Percentiles rank a stretch among this genome's conserved stretches.
These are phyloP conservation scores for Hypericum perforatum DNA, from an alignment of 345 rosid genomes.

Conservation along the genomic window DNA sequence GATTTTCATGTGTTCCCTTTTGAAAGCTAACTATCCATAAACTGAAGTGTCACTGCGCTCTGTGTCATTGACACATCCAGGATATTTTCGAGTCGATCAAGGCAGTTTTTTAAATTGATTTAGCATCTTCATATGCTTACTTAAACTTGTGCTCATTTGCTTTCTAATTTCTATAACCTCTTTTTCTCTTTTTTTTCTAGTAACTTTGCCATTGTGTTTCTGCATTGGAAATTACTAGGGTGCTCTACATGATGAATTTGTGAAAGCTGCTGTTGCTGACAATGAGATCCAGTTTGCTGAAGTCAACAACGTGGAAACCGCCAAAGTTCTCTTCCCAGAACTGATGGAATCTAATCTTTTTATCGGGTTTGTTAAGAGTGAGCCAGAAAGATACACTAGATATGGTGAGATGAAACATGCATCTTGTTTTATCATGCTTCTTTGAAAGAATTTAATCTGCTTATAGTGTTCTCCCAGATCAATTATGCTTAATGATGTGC, in stretches of 20 bases:
- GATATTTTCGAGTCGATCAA: too few species aligned
- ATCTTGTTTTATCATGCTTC: neutral
- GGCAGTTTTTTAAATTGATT: too few species aligned
- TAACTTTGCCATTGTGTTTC: too few species aligned
- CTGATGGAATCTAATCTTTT: conserved; percentile 26
- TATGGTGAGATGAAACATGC: conserved; percentile 48
- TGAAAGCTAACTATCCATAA: too few species aligned
- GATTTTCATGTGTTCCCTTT: too few species aligned
- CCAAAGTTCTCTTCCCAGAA: conserved; percentile 52
- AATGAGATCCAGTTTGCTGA: conserved; percentile 68
- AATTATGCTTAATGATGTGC: too few species aligned
- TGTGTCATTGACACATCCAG: too few species aligned
- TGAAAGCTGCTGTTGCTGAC: conserved; percentile 53
- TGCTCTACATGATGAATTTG: conserved; percentile 47
- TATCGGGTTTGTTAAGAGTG: conserved; percentile 70
- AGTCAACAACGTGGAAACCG: conserved; percentile 34
- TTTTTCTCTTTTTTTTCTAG: too few species aligned
- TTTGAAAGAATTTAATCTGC: neutral
- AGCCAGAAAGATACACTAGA: conserved; percentile 57
- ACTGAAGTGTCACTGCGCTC: too few species aligned
- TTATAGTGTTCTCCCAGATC: neutral
- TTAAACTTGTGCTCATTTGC: too few species aligned
- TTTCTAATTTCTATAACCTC: too few species aligned
- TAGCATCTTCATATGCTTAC: too few species aligned
- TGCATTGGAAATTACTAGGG: conserved; percentile 32